Base-by-base conservation (phyloP, 768 basidiomycete species). In the Tulasnella sp. region DNA sequence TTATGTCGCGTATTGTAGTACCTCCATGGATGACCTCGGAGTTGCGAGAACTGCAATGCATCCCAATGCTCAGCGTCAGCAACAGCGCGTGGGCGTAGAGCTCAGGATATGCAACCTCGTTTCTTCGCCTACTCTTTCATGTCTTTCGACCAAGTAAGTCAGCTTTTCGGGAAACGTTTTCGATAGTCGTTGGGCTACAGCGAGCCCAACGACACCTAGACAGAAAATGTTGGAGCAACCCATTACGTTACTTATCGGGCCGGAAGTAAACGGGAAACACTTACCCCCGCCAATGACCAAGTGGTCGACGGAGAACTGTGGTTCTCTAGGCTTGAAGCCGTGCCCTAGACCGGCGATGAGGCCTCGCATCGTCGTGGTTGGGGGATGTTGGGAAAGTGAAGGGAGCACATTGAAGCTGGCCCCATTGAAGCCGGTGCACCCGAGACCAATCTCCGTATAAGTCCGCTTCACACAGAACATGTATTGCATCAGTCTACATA, bases 21-120 rank as follows among this genome's bases (percentile, higher is more conserved):
- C 93, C 95, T 79, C 93, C 91, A 85, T 98, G 96, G 37, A 98
- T 92, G 32, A 99, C 96, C 82, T 98, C 96, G 0, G 95, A 96
- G 83, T 97, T 98, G 20, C 96, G 90, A 55, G 94, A 95, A 83
- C 95, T 96, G 75, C 26, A 42, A 35, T 57, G 7, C 55, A 20
- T 20, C 55, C 44, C 44, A 46, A 13, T 13, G 44, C 18, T 5
- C 44, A 18, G 11, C 44, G 26, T 42, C 32, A 61, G 48, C 16
- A 35, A 46, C 20, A 37, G n/a, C 32, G 75, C 39, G 37, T 13
- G 70, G 3, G 2, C 67, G 57, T 67, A 73, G 67, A 74, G 11
- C 26, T 51, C 26, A 42, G 23, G 72, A 55, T 67, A 81, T 67
- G 81, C 91, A 18, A 84, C 94, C 94, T 97, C 29, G 86, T 97